Evolutionary conservation across 306 rosid genomes (phyloP), one percentile per base, ranked within the genome.

Genomic region (Neltuma alba): DNA sequence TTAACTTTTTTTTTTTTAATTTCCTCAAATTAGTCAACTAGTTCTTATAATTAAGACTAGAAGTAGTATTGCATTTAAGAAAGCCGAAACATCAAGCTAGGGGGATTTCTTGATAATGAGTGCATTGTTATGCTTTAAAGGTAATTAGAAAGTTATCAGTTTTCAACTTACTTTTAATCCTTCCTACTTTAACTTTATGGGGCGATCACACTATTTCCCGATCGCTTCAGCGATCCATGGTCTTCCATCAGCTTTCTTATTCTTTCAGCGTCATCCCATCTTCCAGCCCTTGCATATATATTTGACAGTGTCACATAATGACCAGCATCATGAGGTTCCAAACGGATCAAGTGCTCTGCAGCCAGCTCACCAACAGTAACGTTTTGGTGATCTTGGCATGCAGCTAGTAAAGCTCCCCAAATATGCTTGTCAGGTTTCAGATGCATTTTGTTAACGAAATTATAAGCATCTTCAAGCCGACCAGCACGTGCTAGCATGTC

Each of bases 391-490:
- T 83, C 87, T 44, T 55, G 88, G 82, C 87, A 82, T 52, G 92
- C 82, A 61, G 90, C 84, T 34, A 86, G 83, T 31, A 89, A 71
- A 80, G 92, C 88, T 34, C 90, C 90, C 92, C 87, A 86, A 42
- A 86, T 63, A 84, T 75, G 76, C 52, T 84, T 82, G 81, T 86
- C 77, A 50, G 87, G 85, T 52, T 70, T 79, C 72, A 77, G 16
- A 9, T 87, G 87, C 88, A 89, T 70, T 34, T 36, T 60, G 27
- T 80, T 50, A 45, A 86, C 84, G 60, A 86, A 86, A 71, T 57
- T 70, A 52, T 70, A 83, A 58, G 90, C 92, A 66, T 86, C 88
- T 82, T 84, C 86, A 40, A 86, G 84, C 70, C 75, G 80, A 63
- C 87, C 88, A 16, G 81, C 84, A 12, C 83, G 90, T 8, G 83